Base-by-base conservation (phyloP, 768 basidiomycete species). In the Leccinum variicolor region DNA sequence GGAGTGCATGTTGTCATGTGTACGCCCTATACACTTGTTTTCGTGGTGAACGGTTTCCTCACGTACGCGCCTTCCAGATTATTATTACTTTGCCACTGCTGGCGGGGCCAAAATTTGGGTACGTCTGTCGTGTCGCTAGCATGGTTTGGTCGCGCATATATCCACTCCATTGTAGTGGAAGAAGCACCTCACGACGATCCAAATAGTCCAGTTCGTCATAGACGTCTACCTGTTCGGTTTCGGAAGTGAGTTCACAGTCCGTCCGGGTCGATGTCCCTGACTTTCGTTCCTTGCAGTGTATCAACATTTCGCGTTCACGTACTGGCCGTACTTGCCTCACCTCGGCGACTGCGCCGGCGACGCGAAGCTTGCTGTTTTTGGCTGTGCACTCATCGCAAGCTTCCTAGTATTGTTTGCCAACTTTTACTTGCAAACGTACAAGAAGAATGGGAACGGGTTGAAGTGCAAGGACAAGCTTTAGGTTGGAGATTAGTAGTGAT, bases 31-130 rank as follows among this genome's bases (percentile, higher is more conserved):
- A 21, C n/a, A n/a, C 28, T 43, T 49, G 9, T 23, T 11, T 48
- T 54, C 34, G n/a, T 51, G 19, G 34, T 6, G 36, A 45, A 25
- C 31, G 14, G 31, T 34, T 31, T 29, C 41, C 31, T 49, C n/a
- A 54, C 41, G 36, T 58, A 3, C 19, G 11, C 29, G 50, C n/a
- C 11, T 28, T 52, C 9, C 68, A 94, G 93, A 98, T 79, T 98
- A 97, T 76, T 98, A 98, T 76, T 98, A 98, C 77, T 97, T 87
- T 72, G 92, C 92, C n/a, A 91, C 93, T 36, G 93, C 95, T 54
- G 94, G 94, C 14, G 68, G 69, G 6, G 39, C 58, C 21, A 71
- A 59, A 51, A 23, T 57, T 7, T 69, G 69, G 69, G 69, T 69
- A 34, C 43, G 58, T 60, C 23, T 3, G 43, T 13, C 29, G 11